Conservation (phyloP, 352 stramenopile genomes). For the Phytophthora syringae region DNA sequence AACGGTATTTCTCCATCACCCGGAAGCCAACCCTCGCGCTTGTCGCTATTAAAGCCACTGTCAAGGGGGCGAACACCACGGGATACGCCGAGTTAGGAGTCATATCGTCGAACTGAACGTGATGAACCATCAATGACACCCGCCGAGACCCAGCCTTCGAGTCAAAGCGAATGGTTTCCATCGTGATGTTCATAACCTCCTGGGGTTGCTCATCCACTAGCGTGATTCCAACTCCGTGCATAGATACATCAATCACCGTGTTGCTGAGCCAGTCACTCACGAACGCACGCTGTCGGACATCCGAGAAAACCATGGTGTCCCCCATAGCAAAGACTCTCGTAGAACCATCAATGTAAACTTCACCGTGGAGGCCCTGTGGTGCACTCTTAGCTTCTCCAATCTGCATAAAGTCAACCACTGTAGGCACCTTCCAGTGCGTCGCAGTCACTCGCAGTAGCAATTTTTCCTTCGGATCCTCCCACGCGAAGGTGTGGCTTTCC, state of each 20-base stretch:
- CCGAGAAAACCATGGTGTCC: constrained; percentile 67
- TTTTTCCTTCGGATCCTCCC: constrained; percentile 73
- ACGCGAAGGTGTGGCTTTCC: constrained; percentile 82
- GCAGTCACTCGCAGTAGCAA: constrained; percentile 68
- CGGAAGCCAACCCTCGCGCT: constrained; percentile 85
- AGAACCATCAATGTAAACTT: constrained; percentile 88
- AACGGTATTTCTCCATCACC: constrained; percentile 78
- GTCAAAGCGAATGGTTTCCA: constrained; percentile 81
- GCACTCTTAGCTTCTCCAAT: constrained; percentile 68
- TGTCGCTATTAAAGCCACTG: constrained; percentile 89
- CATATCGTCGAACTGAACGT: constrained; percentile 91
- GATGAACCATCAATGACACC: constrained; percentile 72
- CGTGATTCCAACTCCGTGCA: constrained; percentile 81
- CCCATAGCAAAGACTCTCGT: constrained; percentile 84
- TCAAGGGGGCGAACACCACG: constrained; percentile 83
- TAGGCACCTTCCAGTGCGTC: constrained; percentile 71
- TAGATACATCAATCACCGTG: constrained; percentile 72
- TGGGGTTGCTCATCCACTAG: constrained; percentile 79
- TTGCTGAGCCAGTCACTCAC: constrained; percentile 80
- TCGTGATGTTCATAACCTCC: constrained; percentile 87
- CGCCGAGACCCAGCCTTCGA: constrained; percentile 56
- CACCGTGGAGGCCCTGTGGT: constrained; percentile 63
- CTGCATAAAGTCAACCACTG: constrained; percentile 75
- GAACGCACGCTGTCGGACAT: constrained; percentile 59
- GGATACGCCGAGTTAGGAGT: constrained; percentile 72